Base-by-base conservation (phyloP, 192 early-diverging fungal species). In the Allomyces macrogynus region DNA sequence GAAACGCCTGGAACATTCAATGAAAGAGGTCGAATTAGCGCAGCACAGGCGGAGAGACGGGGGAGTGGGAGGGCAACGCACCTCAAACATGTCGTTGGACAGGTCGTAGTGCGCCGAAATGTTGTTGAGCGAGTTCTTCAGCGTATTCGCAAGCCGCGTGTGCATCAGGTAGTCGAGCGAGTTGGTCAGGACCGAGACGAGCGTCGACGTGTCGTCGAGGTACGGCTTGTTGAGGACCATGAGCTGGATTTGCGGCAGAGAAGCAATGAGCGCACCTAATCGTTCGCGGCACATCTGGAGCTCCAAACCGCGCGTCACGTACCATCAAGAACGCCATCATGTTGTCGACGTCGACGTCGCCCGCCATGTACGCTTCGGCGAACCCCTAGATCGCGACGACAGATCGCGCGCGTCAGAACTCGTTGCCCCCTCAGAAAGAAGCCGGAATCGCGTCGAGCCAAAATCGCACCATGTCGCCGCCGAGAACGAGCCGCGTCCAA, bases 101-200 rank as follows among this genome's bases (percentile, higher is more conserved):
- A 88, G 74, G 67, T 88, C 86, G 71, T 88, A 88, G 71, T 88
- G 86, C 12, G 84, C 84, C 8, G 73, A 75, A 44, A 88, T 80
- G 66, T 88, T 88, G 70, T 63, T 72, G 10, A 78, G 65, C 0
- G 79, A 64, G 68, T 85, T 86, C 27, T 75, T 65, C 62, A 86
- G 68, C 1, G 83, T 81, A 71, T 88, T 88, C 22, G 82, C 75
- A 66, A 86, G 81, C 24, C 72, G 78, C 14, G 80, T 75, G 70
- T 73, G 76, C 14, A 80, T 66, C 11, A 83, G 63, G 43, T 72
- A 76, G 68, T 82, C 82, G 60, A 86, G 66, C 54, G 76, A 60
- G 60, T 66, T 68, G 71, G 81, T 78, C 61, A 86, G 57, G 10
- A 76, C 75, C 23, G 76, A 74, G 23, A 78, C 73, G 5, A 77